Evolutionary conservation across 2,329 filamentous ascomycete species (phyloP).

Genomic region (Fusarium begoniae): DNA sequence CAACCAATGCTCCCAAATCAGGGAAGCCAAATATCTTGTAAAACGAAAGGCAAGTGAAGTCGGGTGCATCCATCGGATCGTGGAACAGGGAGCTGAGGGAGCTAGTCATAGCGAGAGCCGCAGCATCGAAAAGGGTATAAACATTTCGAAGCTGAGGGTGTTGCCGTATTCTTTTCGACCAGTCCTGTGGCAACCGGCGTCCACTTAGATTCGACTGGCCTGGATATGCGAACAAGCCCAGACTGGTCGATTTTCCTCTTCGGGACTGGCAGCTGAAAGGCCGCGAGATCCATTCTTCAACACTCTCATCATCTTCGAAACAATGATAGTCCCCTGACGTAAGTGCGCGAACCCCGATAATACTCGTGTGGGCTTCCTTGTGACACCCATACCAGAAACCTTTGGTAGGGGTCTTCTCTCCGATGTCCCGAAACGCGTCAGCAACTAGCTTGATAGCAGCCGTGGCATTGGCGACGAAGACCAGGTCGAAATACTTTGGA

Average conservation of each 20-base stretch:
- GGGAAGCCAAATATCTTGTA: constrained; percentile 76
- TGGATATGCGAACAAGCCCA: constrained; percentile 68
- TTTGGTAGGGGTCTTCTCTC: constrained; percentile 55
- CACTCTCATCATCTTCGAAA: constrained; percentile 67
- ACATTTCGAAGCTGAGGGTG: constrained; percentile 34
- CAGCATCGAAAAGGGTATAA: constrained; percentile 69
- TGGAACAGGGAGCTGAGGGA: constrained; percentile 62
- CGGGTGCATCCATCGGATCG: constrained; percentile 61
- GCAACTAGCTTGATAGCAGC: constrained; percentile 70
- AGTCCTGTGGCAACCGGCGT: constrained; percentile 66
- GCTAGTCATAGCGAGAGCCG: constrained; percentile 70
- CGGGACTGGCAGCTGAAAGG: constrained; percentile 32
- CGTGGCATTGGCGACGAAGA: constrained; percentile 70
- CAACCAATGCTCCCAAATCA: constrained; percentile 69
- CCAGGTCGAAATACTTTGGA: constrained; percentile 66
- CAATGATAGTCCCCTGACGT: constrained; percentile 62
- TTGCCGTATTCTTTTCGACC: constrained; percentile 55
- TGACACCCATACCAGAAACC: constrained; percentile 69
- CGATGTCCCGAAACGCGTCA: constrained; percentile 64
- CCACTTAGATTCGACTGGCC: constrained; percentile 78
- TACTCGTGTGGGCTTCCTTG: constrained; percentile 68
- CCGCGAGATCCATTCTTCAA: constrained; percentile 55
- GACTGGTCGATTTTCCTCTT: constrained; percentile 28
- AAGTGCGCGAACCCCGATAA: constrained; percentile 75
- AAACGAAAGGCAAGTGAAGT: constrained; percentile 69